phyloP scores from a whole-genome alignment of 495 filamentous ascomycete species.

The Penicillium mononematosum region DNA sequence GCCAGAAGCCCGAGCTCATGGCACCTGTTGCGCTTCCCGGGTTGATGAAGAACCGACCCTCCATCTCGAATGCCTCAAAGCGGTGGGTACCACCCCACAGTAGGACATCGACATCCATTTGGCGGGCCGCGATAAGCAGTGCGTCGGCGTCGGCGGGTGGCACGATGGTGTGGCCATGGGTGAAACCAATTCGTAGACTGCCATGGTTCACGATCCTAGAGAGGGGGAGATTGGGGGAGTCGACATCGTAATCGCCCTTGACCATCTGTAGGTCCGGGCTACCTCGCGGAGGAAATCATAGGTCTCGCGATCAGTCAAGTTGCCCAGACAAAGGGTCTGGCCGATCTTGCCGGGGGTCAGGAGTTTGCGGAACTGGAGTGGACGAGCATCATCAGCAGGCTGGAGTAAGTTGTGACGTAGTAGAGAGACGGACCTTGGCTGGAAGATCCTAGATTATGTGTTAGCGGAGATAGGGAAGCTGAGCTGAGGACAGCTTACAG shows the following conservation, averaged over 20 bases:
- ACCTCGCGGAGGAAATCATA: slow-evolving; percentile 93
- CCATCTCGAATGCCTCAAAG: slow-evolving; percentile 98
- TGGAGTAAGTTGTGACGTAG: background rate
- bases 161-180: slow-evolving; percentile 94
- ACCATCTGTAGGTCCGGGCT: slow-evolving; percentile 95
- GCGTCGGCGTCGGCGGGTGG: slow-evolving; percentile 87
- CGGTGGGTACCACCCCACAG: slow-evolving; percentile 97
- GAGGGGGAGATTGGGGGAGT: slow-evolving; percentile 84
- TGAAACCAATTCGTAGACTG: slow-evolving; percentile 89
- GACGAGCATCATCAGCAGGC: background rate
- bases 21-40: slow-evolving; percentile 93
- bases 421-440: slow-evolving; percentile 64
- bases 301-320: slow-evolving; percentile 90
- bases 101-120: slow-evolving; percentile 95
- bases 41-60: slow-evolving; percentile 98
- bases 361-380: slow-evolving; percentile 89
- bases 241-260: slow-evolving; percentile 89
- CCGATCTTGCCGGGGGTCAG: slow-evolving; percentile 96
- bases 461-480: slow-evolving; percentile 22
- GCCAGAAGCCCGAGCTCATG: slow-evolving; percentile 68
- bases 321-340: slow-evolving; percentile 95
- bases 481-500: slow-evolving; percentile 48
- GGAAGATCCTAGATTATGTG: slow-evolving; percentile 70
- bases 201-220: slow-evolving; percentile 95
- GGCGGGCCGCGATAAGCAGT: slow-evolving; percentile 86